Evolutionary conservation across 2,329 filamentous ascomycete genomes (phyloP).

Genomic region (Talaromyces islandicus): DNA sequence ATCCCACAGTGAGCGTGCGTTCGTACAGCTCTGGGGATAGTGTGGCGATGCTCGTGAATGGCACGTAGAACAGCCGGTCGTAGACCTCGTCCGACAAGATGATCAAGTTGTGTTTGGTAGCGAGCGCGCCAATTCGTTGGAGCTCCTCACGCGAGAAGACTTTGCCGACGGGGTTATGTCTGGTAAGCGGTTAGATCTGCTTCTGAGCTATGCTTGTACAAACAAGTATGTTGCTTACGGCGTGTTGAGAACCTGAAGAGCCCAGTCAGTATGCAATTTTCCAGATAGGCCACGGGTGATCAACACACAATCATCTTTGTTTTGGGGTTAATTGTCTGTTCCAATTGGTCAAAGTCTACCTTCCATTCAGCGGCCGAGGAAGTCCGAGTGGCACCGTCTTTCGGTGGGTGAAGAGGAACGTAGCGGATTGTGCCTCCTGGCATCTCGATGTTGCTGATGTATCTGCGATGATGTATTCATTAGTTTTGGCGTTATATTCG

Average conservation of each 20-base stretch:
- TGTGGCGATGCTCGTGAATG: slow-evolving; percentile 87
- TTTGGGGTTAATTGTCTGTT: slow-evolving; percentile 71
- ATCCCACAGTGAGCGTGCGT: slow-evolving; percentile 88
- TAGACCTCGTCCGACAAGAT: slow-evolving; percentile 93
- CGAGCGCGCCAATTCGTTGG: slow-evolving; percentile 76
- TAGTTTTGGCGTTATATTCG: not conserved
- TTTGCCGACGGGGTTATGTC: slow-evolving; percentile 93
- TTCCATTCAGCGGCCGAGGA: slow-evolving; percentile 85
- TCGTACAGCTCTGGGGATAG: slow-evolving; percentile 83
- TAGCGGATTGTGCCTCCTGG: slow-evolving; percentile 91
- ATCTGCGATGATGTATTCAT: slow-evolving; percentile 39
- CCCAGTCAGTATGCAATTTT: slow-evolving; percentile 7
- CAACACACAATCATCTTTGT: slow-evolving; percentile 89
- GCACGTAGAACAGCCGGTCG: slow-evolving; percentile 89
- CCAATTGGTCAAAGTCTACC: slow-evolving; percentile 76
- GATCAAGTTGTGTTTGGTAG: slow-evolving; percentile 87
- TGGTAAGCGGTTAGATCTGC: slow-evolving; percentile 9
- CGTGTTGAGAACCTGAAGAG: slow-evolving; percentile 41
- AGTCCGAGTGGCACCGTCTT: slow-evolving; percentile 69
- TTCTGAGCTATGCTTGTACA: not conserved
- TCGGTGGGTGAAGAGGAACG: slow-evolving; percentile 86
- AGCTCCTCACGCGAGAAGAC: slow-evolving; percentile 83
- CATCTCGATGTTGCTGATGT: slow-evolving; percentile 99
- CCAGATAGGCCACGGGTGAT: slow-evolving; percentile 21
- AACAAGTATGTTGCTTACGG: slow-evolving; percentile 32